Evolutionary conservation across 306 rosid genomes (phyloP).

Genomic region (Prunus armeniaca): DNA sequence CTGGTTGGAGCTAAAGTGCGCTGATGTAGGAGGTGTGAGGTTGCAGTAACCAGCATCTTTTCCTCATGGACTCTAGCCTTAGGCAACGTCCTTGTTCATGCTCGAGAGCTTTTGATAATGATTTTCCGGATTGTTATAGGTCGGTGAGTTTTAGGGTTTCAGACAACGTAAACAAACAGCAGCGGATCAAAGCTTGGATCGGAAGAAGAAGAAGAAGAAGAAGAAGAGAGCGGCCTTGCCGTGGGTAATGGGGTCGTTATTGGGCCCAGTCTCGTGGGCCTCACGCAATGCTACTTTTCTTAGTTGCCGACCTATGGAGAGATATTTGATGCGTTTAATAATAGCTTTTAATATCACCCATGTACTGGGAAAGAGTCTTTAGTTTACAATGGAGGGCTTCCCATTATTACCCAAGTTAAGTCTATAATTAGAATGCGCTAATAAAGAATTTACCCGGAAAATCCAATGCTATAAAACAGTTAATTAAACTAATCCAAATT

Average conservation of each 20-base stretch:
- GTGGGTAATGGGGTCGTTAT: background rate
- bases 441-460: background rate
- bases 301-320: background rate
- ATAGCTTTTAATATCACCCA: background rate
- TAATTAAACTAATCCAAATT: too few species aligned
- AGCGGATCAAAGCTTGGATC: background rate
- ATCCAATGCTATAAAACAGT: too few species aligned
- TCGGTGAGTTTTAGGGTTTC: constrained; percentile 19
- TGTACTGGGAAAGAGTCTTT: background rate
- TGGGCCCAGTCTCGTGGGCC: constrained; percentile 23
- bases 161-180: background rate
- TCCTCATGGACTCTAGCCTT: constrained; percentile 12
- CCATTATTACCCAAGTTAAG: too few species aligned
- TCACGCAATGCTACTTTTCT: background rate
- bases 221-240: background rate
- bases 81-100: constrained; percentile 9
- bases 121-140: background rate
- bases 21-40: constrained; percentile 2
- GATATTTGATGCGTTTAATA: background rate
- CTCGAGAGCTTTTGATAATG: background rate
- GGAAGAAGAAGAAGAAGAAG: background rate
- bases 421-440: background rate
- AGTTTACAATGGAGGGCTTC: background rate
- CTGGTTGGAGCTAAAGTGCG: constrained; percentile 16
- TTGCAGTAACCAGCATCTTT: constrained; percentile 35